These are phyloP conservation scores for Trypanosoma boissoni DNA, from an alignment of 208 protist species.

Conservation along the genomic window DNA sequence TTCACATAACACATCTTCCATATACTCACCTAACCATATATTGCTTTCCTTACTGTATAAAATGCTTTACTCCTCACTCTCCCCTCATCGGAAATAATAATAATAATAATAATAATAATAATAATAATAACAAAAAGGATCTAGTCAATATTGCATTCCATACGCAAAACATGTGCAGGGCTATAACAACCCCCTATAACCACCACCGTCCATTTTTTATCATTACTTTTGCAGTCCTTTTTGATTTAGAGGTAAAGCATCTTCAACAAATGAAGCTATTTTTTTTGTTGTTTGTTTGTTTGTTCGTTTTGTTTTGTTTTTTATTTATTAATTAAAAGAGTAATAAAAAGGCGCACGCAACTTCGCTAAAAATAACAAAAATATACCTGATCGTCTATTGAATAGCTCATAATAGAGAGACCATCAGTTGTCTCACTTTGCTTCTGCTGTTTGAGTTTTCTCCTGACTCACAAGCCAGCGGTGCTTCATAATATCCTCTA, in stretches of 20 bases:
- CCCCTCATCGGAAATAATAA: conserved; percentile 11
- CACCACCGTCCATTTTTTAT: no score
- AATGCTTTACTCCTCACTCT: conserved; percentile 4
- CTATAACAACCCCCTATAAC: no score
- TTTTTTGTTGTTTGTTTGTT: not conserved
- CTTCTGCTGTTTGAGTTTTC: no score
- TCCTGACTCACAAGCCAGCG: conserved; percentile 93
- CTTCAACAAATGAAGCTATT: no score
- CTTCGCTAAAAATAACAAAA: not conserved
- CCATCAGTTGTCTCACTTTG: no score
- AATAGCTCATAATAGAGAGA: no score
- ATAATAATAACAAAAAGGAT: conserved; percentile 10
- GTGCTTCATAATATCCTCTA: conserved; percentile 84
- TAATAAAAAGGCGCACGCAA: not conserved
- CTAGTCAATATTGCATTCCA: no score
- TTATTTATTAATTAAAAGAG: not conserved
- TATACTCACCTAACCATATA: conserved; percentile 3
- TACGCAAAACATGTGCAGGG: no score
- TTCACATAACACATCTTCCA: no score
- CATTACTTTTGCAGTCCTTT: no score
- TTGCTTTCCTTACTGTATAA: not conserved
- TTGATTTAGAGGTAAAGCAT: no score
- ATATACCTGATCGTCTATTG: no score
- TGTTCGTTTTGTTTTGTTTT: not conserved
- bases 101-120: conserved; percentile 8